Conservation (phyloP, 2,329 filamentous ascomycete genomes). For the Ophiostoma triangulosporum region DNA sequence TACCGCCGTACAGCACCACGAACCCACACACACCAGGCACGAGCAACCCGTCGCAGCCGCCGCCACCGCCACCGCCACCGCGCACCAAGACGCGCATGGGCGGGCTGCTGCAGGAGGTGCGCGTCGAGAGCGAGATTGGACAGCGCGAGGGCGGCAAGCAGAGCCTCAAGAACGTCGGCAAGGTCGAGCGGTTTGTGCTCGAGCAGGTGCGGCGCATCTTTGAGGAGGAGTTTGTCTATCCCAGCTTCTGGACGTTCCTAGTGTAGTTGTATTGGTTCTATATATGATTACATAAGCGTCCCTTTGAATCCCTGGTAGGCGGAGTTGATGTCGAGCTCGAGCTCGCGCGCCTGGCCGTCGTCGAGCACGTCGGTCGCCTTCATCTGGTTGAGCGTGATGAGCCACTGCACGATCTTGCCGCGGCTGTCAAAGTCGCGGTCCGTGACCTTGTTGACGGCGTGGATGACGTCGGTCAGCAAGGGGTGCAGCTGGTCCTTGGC, state of each 20-base stretch:
- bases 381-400: constrained; percentile 97
- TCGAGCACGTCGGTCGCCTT: constrained; percentile 81
- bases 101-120: constrained; percentile 78
- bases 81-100: constrained; percentile 35
- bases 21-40: not conserved
- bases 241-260: constrained; percentile 95
- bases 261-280: constrained; percentile 36
- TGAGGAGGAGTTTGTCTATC: constrained; percentile 96
- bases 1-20: constrained; percentile 3
- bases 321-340: constrained; percentile 86
- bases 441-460: constrained; percentile 93
- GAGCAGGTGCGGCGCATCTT: constrained; percentile 96
- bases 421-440: constrained; percentile 89
- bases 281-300: constrained; percentile 42
- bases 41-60: constrained; percentile 8
- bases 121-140: constrained; percentile 95
- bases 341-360: constrained; percentile 74
- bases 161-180: constrained; percentile 94
- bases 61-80: not conserved
- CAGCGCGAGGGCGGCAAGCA: constrained; percentile 84
- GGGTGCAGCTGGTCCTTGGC: constrained; percentile 97
- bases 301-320: constrained; percentile 91
- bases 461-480: constrained; percentile 86
- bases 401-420: constrained; percentile 96
- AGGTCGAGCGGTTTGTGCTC: constrained; percentile 93